Evolutionary conservation across 2,329 filamentous ascomycete species (phyloP), one percentile per base, ranked within the genome.

Genomic region (Calonectria pseudoturangicola): DNA sequence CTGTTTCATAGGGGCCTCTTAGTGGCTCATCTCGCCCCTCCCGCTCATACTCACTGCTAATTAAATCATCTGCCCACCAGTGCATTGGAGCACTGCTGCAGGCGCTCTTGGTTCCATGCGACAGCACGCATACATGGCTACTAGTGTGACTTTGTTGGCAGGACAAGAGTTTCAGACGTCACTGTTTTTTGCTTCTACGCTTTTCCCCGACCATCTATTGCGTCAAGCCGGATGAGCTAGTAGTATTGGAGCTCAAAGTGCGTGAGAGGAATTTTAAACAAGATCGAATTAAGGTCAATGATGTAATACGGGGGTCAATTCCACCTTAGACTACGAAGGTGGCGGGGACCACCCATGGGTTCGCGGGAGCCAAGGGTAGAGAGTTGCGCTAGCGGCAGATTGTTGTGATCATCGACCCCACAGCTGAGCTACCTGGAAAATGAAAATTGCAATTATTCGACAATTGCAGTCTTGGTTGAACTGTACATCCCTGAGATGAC

Each of bases 231-330:
- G 12, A 10, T 15, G 15, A 60, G 56, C 66, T 64, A 54, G 41
- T 10, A n/a, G 16, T 33, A 33, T 41, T 66, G 41, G 41, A 43
- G 63, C 45, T 50, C 16, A 13, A 33, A 36, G 47, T 18, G 54
- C 39, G 21, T 48, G 41, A 33, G 45, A 54, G 25, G 48, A 62
- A 68, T 50, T 68, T 21, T 27, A 25, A 51, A 33, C 25, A 51
- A 33, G 30, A 50, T 58, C 39, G 7, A 43, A 36, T 36, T 21
- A 25, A 47, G 68, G 58, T 75, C 71, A 64, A 75, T 80, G 79
- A 80, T 79, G 79, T 79, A 80, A 80, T 80, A 71, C 68, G 75
- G 71, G 62, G 62, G 18, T 66, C 68, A 66, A 65, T 30, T 56
- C 63, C 50, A 70, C 62, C 67, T 71, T 66, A 66, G 50, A 68